Evolutionary conservation across 768 basidiomycete species (phyloP).

Genomic region (Fomitopsis serialis): DNA sequence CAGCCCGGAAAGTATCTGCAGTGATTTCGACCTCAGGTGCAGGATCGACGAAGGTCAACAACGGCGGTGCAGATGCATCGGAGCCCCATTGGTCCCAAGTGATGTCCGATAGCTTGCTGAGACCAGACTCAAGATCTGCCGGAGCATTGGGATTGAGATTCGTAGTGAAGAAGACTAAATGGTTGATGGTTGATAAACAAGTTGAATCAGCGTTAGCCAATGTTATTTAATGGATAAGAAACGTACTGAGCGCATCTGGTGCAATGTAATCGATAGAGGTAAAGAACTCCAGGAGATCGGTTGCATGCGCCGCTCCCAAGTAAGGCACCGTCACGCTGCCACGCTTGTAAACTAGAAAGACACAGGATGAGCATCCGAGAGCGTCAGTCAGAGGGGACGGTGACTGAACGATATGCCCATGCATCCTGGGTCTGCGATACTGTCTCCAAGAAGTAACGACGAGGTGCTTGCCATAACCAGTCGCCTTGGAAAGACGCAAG

Average conservation of each 20-base stretch:
- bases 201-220: background rate
- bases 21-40: background rate
- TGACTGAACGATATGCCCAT: background rate
- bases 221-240: background rate
- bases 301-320: background rate
- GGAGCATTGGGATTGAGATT: conserved; percentile 39
- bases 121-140: background rate
- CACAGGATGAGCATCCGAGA: background rate
- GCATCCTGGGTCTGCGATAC: background rate
- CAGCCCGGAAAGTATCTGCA: conserved; percentile 1
- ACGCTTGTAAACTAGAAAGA: background rate
- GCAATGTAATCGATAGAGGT: background rate
- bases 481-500: conserved; percentile 4
- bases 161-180: conserved; percentile 33
- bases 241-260: background rate
- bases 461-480: conserved; percentile 3
- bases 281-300: background rate
- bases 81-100: conserved; percentile 2
- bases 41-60: conserved; percentile 2
- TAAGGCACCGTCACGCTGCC: background rate
- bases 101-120: background rate
- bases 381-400: too few species aligned
- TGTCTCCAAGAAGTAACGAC: background rate
- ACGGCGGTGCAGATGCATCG: background rate
- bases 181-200: background rate